Percentiles rank a stretch among this genome's conserved stretches.
phyloP scores from a whole-genome alignment of 768 basidiomycete species.

The Suillus decipiens region DNA sequence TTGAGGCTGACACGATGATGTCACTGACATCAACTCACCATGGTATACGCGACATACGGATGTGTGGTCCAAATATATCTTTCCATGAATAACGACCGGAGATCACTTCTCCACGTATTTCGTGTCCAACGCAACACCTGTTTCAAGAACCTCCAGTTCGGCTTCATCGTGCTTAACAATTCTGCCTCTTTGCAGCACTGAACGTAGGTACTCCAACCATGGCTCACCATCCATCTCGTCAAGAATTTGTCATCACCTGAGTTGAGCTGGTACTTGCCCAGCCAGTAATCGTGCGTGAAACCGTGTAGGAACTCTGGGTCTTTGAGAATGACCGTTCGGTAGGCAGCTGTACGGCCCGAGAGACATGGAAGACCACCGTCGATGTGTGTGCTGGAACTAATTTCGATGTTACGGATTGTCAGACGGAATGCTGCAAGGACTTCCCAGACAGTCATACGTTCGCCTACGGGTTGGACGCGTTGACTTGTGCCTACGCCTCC shows the following conservation, averaged over 20 bases:
- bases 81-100: conserved; percentile 88
- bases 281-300: conserved; percentile 93
- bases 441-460: conserved; percentile 90
- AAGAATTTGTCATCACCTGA: conserved; percentile 94
- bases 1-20: neutral
- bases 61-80: conserved; percentile 84
- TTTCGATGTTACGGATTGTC: conserved; percentile 93
- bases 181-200: conserved; percentile 86
- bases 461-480: conserved; percentile 79
- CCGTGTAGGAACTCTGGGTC: conserved; percentile 92
- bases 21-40: conserved; percentile 49
- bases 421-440: conserved; percentile 92
- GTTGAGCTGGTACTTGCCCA: conserved; percentile 93
- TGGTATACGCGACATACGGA: conserved; percentile 75
- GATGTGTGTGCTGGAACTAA: conserved; percentile 85
- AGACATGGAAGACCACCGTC: conserved; percentile 92
- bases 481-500: conserved; percentile 93
- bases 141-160: conserved; percentile 94
- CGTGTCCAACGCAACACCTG: conserved; percentile 93
- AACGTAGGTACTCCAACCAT: conserved; percentile 95
- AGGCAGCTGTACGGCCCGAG: conserved; percentile 91
- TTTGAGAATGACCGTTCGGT: conserved; percentile 91
- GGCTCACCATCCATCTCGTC: conserved; percentile 95
- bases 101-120: conserved; percentile 92
- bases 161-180: conserved; percentile 91